Base-by-base conservation (phyloP, 2,329 filamentous ascomycete genomes). In the Sarocladium strictum region DNA sequence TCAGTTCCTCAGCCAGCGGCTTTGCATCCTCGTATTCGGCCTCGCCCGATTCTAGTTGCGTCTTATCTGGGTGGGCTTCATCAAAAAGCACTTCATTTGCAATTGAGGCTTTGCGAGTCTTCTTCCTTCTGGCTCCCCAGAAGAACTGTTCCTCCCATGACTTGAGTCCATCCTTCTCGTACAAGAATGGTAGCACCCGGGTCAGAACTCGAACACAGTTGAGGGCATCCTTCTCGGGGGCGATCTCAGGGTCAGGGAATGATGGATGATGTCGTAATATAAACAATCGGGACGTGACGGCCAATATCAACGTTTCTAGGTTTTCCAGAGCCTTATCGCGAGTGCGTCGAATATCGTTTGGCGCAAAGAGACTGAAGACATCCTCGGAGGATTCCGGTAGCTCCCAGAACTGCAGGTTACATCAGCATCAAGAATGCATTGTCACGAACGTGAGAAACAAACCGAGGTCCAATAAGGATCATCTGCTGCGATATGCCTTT, bases 151-250 rank as follows among this genome's bases (percentile, higher is more conserved):
- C 87, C 66, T 97, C 91, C 94, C 94, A 99, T 60, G 77, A 71
- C 58, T 87, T 81, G 52, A 99, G 73, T 53, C 86, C 80, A 41
- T 97, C 92, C 53, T 86, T 86, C 70, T 99, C 94, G 69, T 97
- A 97, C 23, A 99, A 70, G 66, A 89, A 99, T 4, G 94, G 94
- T 26, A 99, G 76, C 49, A 99, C 75, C 14, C 94, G 84, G 14
- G 93, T 97, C 53, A 99, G 79, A 49, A 97, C 84, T 29, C 94
- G 84, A 64, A 99, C 85, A 69, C 94, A 99, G 72, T 99, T 99
- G 64, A 99, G 79, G n/a, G 88, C 90, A 70, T 97, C 89, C 62
- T 83, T 79, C 66, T 96, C 89, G 73, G 80, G 89, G 12, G 93
- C 92, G 54, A 94, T 77, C 58, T 95, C 90, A 29, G 84, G 80